Evolutionary conservation across 2,329 filamentous ascomycete genomes (phyloP).

Genomic region (Paradendryphiella salina): DNA sequence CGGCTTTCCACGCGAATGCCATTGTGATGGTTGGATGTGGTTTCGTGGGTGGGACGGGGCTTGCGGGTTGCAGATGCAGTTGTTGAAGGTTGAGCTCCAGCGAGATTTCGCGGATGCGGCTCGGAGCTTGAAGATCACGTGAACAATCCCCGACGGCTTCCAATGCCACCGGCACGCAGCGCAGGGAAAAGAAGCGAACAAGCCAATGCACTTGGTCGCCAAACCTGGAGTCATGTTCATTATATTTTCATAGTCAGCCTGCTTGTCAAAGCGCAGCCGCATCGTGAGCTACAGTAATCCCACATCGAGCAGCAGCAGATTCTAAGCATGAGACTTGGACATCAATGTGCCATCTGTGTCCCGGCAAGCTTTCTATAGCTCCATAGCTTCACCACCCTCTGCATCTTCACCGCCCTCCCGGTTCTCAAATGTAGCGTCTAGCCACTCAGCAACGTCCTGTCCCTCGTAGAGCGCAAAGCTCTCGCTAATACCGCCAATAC

Average conservation of each 20-base stretch:
- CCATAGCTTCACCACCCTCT: slow-evolving; percentile 56
- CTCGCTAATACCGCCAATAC: slow-evolving; percentile 76
- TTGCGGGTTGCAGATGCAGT: slow-evolving; percentile 27
- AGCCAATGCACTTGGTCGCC: not conserved
- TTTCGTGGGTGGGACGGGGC: slow-evolving; percentile 29
- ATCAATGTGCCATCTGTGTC: not conserved
- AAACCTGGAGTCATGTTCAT: slow-evolving; percentile 20
- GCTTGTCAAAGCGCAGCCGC: slow-evolving; percentile 3
- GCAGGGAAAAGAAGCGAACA: no score
- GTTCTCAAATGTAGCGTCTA: slow-evolving; percentile 68
- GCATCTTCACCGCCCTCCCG: slow-evolving; percentile 44
- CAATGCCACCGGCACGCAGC: not conserved
- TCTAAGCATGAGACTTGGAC: not conserved
- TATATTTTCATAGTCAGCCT: slow-evolving; percentile 27
- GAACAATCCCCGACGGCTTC: slow-evolving; percentile 8
- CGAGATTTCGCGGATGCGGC: slow-evolving; percentile 36
- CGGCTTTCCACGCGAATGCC: slow-evolving; percentile 97
- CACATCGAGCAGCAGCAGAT: not conserved
- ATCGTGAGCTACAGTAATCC: slow-evolving; percentile 9
- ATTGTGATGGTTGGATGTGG: slow-evolving; percentile 64
- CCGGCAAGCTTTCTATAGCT: slow-evolving; percentile 30
- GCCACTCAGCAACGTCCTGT: slow-evolving; percentile 79
- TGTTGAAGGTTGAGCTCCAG: slow-evolving; percentile 34
- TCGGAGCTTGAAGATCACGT: slow-evolving; percentile 35
- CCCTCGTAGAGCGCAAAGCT: slow-evolving; percentile 90